phyloP scores from a whole-genome alignment of 768 basidiomycete species.

The Suillus sp. region DNA sequence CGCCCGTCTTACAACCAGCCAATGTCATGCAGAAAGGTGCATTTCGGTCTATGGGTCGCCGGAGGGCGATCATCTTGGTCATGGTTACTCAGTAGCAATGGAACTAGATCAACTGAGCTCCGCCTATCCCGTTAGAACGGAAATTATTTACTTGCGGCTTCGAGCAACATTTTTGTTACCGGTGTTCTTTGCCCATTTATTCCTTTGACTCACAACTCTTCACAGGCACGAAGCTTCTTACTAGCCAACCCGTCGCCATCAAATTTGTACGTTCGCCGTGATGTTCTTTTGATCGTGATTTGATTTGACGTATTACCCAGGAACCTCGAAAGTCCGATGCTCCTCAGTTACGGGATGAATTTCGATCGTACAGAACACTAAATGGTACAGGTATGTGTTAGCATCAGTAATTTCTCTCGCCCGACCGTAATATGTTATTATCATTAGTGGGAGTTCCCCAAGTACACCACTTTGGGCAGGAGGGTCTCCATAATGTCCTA shows the following conservation, averaged over 20 bases:
- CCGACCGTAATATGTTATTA: constrained; percentile 14
- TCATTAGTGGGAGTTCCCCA: constrained; percentile 91
- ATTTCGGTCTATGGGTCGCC: constrained; percentile 10
- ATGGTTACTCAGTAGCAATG: constrained; percentile 13
- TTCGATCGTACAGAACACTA: constrained; percentile 94
- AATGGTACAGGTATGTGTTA: constrained; percentile 76
- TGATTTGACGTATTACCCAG: constrained; percentile 40
- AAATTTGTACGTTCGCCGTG: constrained; percentile 76
- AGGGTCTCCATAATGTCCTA: constrained; percentile 95
- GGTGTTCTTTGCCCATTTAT: constrained; percentile 6
- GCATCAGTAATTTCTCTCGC: constrained; percentile 18
- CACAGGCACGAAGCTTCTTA: constrained; percentile 81
- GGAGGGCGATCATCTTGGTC: constrained; percentile 1
- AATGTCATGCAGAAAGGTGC: constrained; percentile 13
- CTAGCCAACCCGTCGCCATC: constrained; percentile 89
- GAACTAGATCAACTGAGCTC: constrained; percentile 7
- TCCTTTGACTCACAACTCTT: constrained; percentile 18
- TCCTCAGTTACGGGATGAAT: constrained; percentile 96
- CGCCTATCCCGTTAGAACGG: constrained; percentile 15
- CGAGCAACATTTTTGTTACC: not conserved
- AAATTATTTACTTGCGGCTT: constrained; percentile 7
- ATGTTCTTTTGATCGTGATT: constrained; percentile 5
- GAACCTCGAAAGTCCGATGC: constrained; percentile 98
- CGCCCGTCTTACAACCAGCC: constrained; percentile 18
- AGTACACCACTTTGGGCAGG: constrained; percentile 98